These are phyloP conservation scores for Coprinellus micaceus DNA, from an alignment of 768 basidiomycete genomes.

Conservation along the genomic window DNA sequence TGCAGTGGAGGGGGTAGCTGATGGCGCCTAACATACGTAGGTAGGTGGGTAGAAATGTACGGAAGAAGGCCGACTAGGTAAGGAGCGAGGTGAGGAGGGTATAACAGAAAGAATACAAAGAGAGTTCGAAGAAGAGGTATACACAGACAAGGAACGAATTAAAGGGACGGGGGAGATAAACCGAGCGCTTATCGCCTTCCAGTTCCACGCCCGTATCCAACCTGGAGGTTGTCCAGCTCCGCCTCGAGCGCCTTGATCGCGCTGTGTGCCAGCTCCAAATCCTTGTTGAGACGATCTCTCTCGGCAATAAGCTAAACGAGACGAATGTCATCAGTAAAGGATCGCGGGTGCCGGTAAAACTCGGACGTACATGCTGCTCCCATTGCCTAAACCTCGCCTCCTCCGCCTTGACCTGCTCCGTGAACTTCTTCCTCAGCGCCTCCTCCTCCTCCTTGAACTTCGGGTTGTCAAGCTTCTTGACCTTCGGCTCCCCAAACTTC, in stretches of 20 bases:
- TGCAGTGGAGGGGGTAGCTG: no score
- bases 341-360: background rate
- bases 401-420: constrained; percentile 99
- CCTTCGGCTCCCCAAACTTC: constrained; percentile 97
- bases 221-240: constrained; percentile 86
- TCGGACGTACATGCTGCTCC: constrained; percentile 87
- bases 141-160: constrained; percentile 1
- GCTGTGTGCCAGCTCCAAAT: constrained; percentile 88
- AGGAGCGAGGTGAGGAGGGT: background rate
- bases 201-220: constrained; percentile 77
- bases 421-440: constrained; percentile 92
- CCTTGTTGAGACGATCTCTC: constrained; percentile 98
- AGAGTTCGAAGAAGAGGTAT: background rate
- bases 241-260: constrained; percentile 88
- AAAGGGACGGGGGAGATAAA: background rate
- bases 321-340: constrained; percentile 13
- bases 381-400: constrained; percentile 97
- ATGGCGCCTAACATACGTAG: no score
- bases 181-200: constrained; percentile 49
- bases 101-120: background rate
- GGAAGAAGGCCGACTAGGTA: no score
- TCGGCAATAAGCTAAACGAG: constrained; percentile 88
- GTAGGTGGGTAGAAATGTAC: no score
- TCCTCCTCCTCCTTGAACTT: constrained; percentile 99
- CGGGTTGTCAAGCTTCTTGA: constrained; percentile 98